Evolutionary conservation across 805 yeast species (phyloP).

Genomic region (baker's yeast (Saccharomyces cerevisiae)): DNA sequence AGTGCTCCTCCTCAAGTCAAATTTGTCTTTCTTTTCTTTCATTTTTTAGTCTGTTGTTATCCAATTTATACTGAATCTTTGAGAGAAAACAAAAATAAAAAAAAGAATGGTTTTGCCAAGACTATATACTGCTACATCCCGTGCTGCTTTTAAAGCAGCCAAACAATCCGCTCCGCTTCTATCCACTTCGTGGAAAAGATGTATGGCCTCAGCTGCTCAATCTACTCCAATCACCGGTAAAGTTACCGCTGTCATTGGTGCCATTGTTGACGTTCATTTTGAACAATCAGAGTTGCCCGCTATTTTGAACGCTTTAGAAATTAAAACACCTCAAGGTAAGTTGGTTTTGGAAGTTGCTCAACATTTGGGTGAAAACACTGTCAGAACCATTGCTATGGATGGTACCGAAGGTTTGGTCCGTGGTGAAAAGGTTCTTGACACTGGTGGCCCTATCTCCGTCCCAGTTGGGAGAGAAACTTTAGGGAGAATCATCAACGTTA

Average conservation of each 20-base stretch:
- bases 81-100: neutral
- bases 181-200: slow-evolving; percentile 42
- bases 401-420: slow-evolving; percentile 99
- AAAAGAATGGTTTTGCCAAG: slow-evolving; percentile 44
- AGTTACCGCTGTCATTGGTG: slow-evolving; percentile 97
- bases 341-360: slow-evolving; percentile 97
- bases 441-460: slow-evolving; percentile 97
- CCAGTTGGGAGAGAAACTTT: slow-evolving; percentile 99
- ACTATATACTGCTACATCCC: slow-evolving; percentile 58
- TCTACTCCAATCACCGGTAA: slow-evolving; percentile 67
- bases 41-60: neutral
- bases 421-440: slow-evolving; percentile 85
- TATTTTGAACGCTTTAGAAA: slow-evolving; percentile 91
- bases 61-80: neutral
- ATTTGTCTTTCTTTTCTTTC: neutral
- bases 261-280: slow-evolving; percentile 98
- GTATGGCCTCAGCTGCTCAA: slow-evolving; percentile 36
- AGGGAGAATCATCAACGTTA: slow-evolving; percentile 96
- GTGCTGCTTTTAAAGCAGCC: slow-evolving; percentile 83
- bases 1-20: neutral
- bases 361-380: slow-evolving; percentile 99
- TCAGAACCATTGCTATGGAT: slow-evolving; percentile 99
- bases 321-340: slow-evolving; percentile 68
- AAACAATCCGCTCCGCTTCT: slow-evolving; percentile 64
- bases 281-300: slow-evolving; percentile 96